phyloP scores from a whole-genome alignment of 208 protist genomes.

The Leishmania tropica region DNA sequence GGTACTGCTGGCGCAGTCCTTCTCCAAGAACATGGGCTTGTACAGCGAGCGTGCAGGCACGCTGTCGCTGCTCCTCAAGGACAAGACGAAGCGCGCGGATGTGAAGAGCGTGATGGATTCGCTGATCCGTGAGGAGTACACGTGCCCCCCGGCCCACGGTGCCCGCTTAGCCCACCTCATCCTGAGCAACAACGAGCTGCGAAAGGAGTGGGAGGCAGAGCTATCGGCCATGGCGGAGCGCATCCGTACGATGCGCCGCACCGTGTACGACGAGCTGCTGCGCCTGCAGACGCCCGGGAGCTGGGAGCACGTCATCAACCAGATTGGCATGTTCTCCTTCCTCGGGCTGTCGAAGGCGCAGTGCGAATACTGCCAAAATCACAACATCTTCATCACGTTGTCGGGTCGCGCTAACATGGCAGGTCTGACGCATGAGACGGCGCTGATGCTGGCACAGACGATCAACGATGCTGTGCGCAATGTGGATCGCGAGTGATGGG shows the following conservation, averaged over 20 bases:
- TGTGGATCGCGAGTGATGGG: conserved; percentile 26
- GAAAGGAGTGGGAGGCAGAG: conserved; percentile 91
- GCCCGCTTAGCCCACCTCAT: conserved; percentile 94
- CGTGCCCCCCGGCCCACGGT: conserved; percentile 96
- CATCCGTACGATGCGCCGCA: conserved; percentile 83
- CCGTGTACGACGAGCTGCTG: conserved; percentile 77
- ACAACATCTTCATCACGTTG: conserved; percentile 77
- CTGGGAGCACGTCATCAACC: conserved; percentile 96
- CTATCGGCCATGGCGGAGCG: conserved; percentile 87
- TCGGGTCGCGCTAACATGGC: conserved; percentile 87
- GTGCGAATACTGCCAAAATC: conserved; percentile 70
- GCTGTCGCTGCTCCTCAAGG: conserved; percentile 76
- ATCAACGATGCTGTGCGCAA: conserved; percentile 73
- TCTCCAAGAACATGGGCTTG: conserved; percentile 98
- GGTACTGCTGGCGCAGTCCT: conserved; percentile 94
- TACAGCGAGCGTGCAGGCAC: conserved; percentile 96
- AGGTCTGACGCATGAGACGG: conserved; percentile 62
- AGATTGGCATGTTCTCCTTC: conserved; percentile 99
- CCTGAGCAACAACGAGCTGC: conserved; percentile 81
- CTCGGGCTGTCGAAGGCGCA: conserved; percentile 93
- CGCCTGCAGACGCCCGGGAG: conserved; percentile 72
- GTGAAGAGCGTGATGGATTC: conserved; percentile 79
- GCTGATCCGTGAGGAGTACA: conserved; percentile 95
- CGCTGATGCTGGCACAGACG: conserved; percentile 57
- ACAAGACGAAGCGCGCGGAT: conserved; percentile 49